A percentile compares a stretch with the other conserved stretches of the same genome.
Conservation (phyloP, 768 basidiomycete species). For the Suillus plorans region DNA sequence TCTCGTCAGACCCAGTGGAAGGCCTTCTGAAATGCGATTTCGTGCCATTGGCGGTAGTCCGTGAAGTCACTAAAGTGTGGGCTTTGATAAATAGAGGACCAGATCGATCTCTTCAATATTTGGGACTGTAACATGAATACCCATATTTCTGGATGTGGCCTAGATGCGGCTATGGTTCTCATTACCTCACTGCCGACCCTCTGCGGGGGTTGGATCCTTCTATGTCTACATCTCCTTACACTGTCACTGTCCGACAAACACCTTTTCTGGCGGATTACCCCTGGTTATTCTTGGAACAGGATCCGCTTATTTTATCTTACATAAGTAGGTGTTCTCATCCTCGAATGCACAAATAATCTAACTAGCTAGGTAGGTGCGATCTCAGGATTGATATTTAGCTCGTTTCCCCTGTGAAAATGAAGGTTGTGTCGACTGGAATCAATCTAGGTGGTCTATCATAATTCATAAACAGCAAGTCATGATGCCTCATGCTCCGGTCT, state of each 20-base stretch:
- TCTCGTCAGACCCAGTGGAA: too few species aligned
- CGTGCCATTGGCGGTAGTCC: too few species aligned
- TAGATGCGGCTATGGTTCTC: neutral
- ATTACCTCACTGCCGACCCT: neutral
- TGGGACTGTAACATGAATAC: neutral
- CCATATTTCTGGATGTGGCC: neutral
- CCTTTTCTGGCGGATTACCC: neutral
- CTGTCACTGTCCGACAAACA: neutral
- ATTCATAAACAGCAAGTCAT: too few species aligned
- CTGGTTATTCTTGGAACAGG: neutral
- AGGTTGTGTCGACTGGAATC: too few species aligned
- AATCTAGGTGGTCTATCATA: too few species aligned
- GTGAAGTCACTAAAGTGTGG: neutral
- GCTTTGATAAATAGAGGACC: neutral
- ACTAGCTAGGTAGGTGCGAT: too few species aligned
- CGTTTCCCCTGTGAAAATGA: too few species aligned
- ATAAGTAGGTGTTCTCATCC: neutral
- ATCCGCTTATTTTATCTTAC: neutral
- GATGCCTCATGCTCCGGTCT: too few species aligned
- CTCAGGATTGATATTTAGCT: too few species aligned
- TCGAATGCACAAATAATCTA: neutral
- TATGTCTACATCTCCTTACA: too few species aligned
- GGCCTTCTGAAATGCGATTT: too few species aligned
- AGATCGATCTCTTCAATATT: neutral
- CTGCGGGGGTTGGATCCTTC: too few species aligned